phyloP scores from a whole-genome alignment of 2,329 filamentous ascomycete species.

The Penicillium sp. region DNA sequence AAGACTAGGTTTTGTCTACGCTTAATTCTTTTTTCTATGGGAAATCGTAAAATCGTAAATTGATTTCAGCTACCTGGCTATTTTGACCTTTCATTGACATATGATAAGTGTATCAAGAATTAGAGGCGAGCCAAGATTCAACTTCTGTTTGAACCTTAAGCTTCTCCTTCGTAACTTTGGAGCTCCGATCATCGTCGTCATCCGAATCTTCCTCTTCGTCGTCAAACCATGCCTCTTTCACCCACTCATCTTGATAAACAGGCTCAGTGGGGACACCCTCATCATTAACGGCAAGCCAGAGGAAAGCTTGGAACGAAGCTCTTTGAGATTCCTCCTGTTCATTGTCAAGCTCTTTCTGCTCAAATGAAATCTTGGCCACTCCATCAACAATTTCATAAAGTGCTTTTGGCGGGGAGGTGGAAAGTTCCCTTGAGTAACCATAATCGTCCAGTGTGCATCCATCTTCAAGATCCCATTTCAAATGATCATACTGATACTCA shows the following conservation, averaged over 20 bases:
- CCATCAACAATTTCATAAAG: background rate
- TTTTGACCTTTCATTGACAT: too few species aligned
- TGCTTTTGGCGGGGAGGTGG: background rate
- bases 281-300: conserved; percentile 17
- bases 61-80: too few species aligned
- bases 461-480: conserved; percentile 8
- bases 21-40: too few species aligned
- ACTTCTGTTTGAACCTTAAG: too few species aligned
- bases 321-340: conserved; percentile 14
- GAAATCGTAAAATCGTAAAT: too few species aligned
- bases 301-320: conserved; percentile 20
- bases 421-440: background rate
- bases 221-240: too few species aligned
- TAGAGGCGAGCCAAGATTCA: too few species aligned
- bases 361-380: background rate
- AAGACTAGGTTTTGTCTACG: too few species aligned
- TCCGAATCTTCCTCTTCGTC: too few species aligned
- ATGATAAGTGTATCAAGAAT: too few species aligned
- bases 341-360: conserved; percentile 4
- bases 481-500: conserved; percentile 11
- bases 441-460: conserved; percentile 3
- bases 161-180: too few species aligned
- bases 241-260: conserved; percentile 19
- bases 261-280: conserved; percentile 15
- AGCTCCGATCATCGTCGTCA: too few species aligned